phyloP scores from a whole-genome alignment of 371 early-diverging fungal genomes.

The Phascolomyces articulosus region DNA sequence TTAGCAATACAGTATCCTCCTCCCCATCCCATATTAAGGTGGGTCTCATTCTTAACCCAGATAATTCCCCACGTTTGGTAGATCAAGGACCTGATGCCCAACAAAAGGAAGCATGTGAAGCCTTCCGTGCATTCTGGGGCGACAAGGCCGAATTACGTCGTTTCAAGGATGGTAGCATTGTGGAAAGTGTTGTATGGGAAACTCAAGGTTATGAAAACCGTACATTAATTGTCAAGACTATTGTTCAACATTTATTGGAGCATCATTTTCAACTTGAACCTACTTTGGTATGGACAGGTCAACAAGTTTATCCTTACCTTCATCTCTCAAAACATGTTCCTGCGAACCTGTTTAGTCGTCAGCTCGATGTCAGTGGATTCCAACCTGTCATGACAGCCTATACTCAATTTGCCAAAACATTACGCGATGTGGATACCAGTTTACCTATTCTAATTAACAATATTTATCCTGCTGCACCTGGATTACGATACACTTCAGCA shows the following conservation, averaged over 20 bases:
- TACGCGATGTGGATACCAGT: constrained; percentile 67
- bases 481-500: constrained; percentile 76
- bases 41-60: constrained; percentile 76
- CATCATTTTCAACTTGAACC: constrained; percentile 66
- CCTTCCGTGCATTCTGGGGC: constrained; percentile 87
- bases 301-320: constrained; percentile 65
- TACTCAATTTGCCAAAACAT: constrained; percentile 66
- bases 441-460: constrained; percentile 81
- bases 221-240: constrained; percentile 77
- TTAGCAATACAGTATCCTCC: constrained; percentile 15
- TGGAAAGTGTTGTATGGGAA: constrained; percentile 84
- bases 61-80: constrained; percentile 67
- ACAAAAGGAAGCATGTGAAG: constrained; percentile 60
- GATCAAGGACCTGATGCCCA: constrained; percentile 83
- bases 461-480: constrained; percentile 67
- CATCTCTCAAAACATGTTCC: constrained; percentile 53
- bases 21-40: constrained; percentile 31
- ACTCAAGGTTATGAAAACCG: constrained; percentile 73
- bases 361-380: constrained; percentile 59
- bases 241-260: constrained; percentile 76
- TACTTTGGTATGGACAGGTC: constrained; percentile 68
- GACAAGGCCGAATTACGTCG: constrained; percentile 81
- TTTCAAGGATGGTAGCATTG: constrained; percentile 87
- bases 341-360: constrained; percentile 48
- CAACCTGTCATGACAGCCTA: constrained; percentile 77